Conservation (phyloP, 2,329 filamentous ascomycete species). For the Didymella pinodella region DNA sequence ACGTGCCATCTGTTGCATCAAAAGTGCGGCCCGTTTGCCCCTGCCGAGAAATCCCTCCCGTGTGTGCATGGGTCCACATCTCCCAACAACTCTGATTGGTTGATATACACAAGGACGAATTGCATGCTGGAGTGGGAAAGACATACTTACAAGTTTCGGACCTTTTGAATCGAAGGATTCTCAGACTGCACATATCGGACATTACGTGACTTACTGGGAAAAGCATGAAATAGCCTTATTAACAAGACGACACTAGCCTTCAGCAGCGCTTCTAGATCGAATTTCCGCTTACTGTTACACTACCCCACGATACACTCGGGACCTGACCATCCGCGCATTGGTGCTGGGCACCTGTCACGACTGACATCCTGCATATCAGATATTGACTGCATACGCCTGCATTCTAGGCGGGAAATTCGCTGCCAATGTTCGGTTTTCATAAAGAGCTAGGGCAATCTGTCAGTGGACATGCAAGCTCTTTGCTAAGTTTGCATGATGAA, state of each 20-base stretch:
- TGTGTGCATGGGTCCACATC: neutral
- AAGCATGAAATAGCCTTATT: neutral
- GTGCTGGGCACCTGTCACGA: neutral
- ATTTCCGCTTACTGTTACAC: neutral
- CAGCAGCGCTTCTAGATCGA: neutral
- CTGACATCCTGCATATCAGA: neutral
- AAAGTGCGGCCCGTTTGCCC: neutral
- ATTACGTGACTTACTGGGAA: neutral
- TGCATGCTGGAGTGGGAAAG: neutral
- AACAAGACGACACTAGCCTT: neutral
- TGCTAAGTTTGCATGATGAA: slow-evolving; percentile 15
- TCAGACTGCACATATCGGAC: neutral
- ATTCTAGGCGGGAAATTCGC: neutral
- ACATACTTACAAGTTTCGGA: neutral
- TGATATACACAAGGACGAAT: neutral
- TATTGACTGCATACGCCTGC: neutral
- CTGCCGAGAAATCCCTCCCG: neutral
- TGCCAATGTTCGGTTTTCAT: neutral
- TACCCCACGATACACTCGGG: neutral
- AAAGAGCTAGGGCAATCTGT: neutral
- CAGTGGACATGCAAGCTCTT: neutral
- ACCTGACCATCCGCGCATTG: neutral
- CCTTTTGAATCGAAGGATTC: neutral
- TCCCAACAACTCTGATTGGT: neutral
- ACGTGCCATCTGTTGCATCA: neutral